Conservation (phyloP, 495 filamentous ascomycete species). For the Rhypophila decipiens region DNA sequence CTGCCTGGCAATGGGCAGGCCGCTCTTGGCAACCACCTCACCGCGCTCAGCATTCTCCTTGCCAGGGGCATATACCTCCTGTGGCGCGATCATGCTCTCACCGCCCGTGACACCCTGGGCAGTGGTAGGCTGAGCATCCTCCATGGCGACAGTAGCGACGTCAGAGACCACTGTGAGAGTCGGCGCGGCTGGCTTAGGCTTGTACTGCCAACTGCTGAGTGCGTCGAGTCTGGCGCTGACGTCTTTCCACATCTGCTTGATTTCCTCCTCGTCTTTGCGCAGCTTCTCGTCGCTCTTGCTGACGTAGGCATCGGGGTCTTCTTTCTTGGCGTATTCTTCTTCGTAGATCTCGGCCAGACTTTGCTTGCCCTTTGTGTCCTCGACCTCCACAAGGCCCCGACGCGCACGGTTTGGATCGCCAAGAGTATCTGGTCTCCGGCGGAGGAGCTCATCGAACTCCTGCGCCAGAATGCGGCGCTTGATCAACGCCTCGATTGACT, state of each 20-base stretch:
- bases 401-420: conserved; percentile 47
- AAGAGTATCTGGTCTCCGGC: conserved; percentile 67
- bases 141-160: conserved; percentile 84
- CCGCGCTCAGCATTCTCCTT: conserved; percentile 56
- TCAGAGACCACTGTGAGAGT: conserved; percentile 81
- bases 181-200: conserved; percentile 73
- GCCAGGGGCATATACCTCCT: conserved; percentile 83
- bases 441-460: conserved; percentile 89
- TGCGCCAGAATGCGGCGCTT: conserved; percentile 86
- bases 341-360: conserved; percentile 91
- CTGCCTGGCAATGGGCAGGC: conserved; percentile 71
- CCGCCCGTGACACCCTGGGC: conserved; percentile 65
- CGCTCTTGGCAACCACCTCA: conserved; percentile 75
- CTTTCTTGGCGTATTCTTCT: conserved; percentile 73
- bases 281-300: conserved; percentile 76
- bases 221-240: conserved; percentile 76
- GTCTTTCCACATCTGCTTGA: conserved; percentile 76
- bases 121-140: conserved; percentile 84
- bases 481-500: conserved; percentile 88
- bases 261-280: conserved; percentile 76
- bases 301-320: conserved; percentile 72
- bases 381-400: conserved; percentile 69
- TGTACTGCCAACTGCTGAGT: conserved; percentile 91
- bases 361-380: conserved; percentile 80
- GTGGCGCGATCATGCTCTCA: conserved; percentile 77